Conservation (phyloP, 179 eudicot species). For the Camellia oleifera region DNA sequence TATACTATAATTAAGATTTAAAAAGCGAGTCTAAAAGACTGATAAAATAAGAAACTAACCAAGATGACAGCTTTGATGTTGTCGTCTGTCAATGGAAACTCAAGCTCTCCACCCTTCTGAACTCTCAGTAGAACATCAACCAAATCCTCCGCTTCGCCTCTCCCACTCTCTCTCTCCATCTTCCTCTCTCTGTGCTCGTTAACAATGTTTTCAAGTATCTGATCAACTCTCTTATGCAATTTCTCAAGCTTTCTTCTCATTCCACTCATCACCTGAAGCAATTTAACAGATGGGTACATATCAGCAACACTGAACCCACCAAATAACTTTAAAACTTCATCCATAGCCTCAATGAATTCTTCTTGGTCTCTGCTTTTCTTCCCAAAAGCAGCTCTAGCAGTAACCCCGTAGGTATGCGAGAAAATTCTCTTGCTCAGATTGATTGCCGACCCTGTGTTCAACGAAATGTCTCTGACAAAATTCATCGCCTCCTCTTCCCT, state of each 20-base stretch:
- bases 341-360: neutral
- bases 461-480: slow-evolving; percentile 7
- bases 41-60: slow-evolving; percentile 24
- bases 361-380: slow-evolving; percentile 21
- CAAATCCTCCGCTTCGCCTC: slow-evolving; percentile 27
- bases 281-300: slow-evolving; percentile 9
- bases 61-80: slow-evolving; percentile 46
- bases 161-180: neutral
- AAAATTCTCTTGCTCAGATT: slow-evolving; percentile 13
- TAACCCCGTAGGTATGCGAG: neutral
- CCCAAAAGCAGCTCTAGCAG: slow-evolving; percentile 20
- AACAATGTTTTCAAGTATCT: slow-evolving; percentile 7
- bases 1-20: too few species aligned
- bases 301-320: slow-evolving; percentile 21
- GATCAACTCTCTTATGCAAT: slow-evolving; percentile 2
- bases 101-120: slow-evolving; percentile 20
- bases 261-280: slow-evolving; percentile 22
- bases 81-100: slow-evolving; percentile 32
- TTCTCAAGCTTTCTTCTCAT: slow-evolving; percentile 15
- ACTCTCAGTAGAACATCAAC: slow-evolving; percentile 37
- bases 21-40: too few species aligned
- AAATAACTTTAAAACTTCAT: neutral
- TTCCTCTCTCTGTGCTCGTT: neutral
- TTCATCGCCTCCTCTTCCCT: slow-evolving; percentile 23
- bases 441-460: slow-evolving; percentile 4